Base-by-base conservation (phyloP, 2,329 filamentous ascomycete species). In the Knufia fluminis region DNA sequence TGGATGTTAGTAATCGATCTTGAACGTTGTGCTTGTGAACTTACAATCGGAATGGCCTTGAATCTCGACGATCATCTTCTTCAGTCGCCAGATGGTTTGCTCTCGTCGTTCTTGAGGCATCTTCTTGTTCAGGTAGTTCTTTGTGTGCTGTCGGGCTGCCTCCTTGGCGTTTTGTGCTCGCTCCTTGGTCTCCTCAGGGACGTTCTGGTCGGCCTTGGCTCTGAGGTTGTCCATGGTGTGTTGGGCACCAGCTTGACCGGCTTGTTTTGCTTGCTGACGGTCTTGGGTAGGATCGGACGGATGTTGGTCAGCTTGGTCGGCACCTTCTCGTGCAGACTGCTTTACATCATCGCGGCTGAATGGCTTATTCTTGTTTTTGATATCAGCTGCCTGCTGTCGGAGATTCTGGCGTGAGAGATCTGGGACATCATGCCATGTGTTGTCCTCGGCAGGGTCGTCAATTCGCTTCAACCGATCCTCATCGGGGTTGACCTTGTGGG, bases 31-130 rank as follows among this genome's bases (percentile, higher is more conserved):
- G 16, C 6, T 45, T 9, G 28, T 41, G 16, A 12, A 69, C 76
- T 66, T 68, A 81, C 78, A 98, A 61, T 98, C 91, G 51, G 86
- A 80, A 63, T 97, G 92, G 50, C 91, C 86, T 71, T 98, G 92
- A 60, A 94, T 89, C 69, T 98, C 92, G 40, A 96, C 82, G 33
- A 98, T 73, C 85, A 97, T 94, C 80, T 97, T 97, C 81, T 91
- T 98, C 58, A 98, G 71, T 32, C 92, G 86, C 78, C 82, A 95
- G 60, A 96, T 83, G 49, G 83, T 83, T 73, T 95, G 89, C 6
- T 97, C 89, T 53, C 90, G 88, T 52, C 92, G 88, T 67, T 97
- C 90, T 68, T 91, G 73, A 1, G 92, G 90, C 69, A 98, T 77
- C 76, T 97, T 98, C 61, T 82, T 78, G 59, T 80, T 76, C 49